Evolutionary conservation across 2,329 filamentous ascomycete species (phyloP).

Genomic region (Penicillium sp.): DNA sequence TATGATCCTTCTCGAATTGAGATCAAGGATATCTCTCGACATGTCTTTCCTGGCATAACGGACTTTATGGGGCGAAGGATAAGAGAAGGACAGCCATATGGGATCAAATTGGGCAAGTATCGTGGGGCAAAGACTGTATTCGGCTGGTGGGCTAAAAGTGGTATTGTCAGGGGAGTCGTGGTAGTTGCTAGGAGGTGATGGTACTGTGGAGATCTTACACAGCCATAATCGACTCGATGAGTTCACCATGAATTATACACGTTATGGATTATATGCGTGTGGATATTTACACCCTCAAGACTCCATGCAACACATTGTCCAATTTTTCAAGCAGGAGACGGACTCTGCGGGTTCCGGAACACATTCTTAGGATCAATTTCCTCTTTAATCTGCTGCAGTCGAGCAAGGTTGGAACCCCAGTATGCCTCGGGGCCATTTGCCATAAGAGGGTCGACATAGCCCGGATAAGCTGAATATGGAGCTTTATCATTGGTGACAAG

Average conservation of each 20-base stretch:
- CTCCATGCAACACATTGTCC: too few relatives aligned
- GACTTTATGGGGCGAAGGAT: conserved; percentile 51
- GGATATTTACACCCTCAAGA: not conserved
- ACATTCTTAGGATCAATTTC: conserved; percentile 59
- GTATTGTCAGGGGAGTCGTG: conserved; percentile 48
- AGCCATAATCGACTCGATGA: not conserved
- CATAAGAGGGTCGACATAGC: conserved; percentile 64
- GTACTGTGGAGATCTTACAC: not conserved
- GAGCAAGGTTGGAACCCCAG: conserved; percentile 59
- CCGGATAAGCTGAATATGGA: conserved; percentile 61
- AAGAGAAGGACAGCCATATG: conserved; percentile 41
- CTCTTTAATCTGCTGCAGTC: conserved; percentile 57
- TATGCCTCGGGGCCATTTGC: conserved; percentile 56
- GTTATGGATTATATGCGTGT: not conserved
- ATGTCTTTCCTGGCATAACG: conserved; percentile 60
- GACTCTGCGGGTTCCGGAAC: conserved; percentile 64
- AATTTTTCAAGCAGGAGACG: conserved; percentile 5
- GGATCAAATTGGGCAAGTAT: conserved; percentile 48
- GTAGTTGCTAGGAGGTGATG: conserved; percentile 44
- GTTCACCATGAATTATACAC: not conserved
- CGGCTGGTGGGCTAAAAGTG: conserved; percentile 50
- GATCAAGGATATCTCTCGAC: conserved; percentile 58
- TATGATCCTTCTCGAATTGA: conserved; percentile 53
- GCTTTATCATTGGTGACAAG: conserved; percentile 29
- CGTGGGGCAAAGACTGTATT: conserved; percentile 44